Evolutionary conservation across 768 basidiomycete genomes (phyloP).

Genomic region (Auricularia heimuer): DNA sequence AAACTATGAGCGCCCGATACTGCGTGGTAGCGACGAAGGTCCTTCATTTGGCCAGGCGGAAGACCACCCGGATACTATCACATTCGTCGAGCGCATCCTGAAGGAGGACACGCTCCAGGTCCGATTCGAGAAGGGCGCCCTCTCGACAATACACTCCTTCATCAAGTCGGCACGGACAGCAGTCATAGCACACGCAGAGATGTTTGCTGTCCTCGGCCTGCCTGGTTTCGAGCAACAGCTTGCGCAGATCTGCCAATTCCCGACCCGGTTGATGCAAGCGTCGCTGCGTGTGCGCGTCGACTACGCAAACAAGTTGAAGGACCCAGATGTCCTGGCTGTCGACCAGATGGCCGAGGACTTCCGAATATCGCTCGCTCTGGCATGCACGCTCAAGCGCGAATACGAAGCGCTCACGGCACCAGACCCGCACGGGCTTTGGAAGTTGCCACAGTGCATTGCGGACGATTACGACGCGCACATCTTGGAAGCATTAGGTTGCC

Average conservation of each 20-base stretch:
- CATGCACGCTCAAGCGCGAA: constrained; percentile 90
- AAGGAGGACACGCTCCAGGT: constrained; percentile 96
- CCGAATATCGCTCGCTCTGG: constrained; percentile 80
- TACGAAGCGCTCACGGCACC: constrained; percentile 86
- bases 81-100: constrained; percentile 86
- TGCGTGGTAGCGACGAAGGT: neutral
- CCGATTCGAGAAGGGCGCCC: constrained; percentile 85
- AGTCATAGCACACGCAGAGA: constrained; percentile 65
- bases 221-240: constrained; percentile 86
- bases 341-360: constrained; percentile 92
- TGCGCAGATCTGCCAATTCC: constrained; percentile 89
- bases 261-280: constrained; percentile 88
- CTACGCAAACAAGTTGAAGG: constrained; percentile 77
- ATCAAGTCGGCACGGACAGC: constrained; percentile 79
- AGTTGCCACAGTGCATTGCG: constrained; percentile 76
- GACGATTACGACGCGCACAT: constrained; percentile 87
- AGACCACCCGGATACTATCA: constrained; percentile 57
- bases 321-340: constrained; percentile 82
- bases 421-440: constrained; percentile 82
- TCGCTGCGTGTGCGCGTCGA: constrained; percentile 82
- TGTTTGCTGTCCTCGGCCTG: constrained; percentile 81
- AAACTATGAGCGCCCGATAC: constrained; percentile 44
- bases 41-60: constrained; percentile 21
- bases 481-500: constrained; percentile 73
- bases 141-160: constrained; percentile 78